A percentile compares a stretch with the other conserved stretches of the same genome.
Evolutionary conservation across 2,329 filamentous ascomycete genomes (phyloP).

Genomic region (Diaporthe sp.): DNA sequence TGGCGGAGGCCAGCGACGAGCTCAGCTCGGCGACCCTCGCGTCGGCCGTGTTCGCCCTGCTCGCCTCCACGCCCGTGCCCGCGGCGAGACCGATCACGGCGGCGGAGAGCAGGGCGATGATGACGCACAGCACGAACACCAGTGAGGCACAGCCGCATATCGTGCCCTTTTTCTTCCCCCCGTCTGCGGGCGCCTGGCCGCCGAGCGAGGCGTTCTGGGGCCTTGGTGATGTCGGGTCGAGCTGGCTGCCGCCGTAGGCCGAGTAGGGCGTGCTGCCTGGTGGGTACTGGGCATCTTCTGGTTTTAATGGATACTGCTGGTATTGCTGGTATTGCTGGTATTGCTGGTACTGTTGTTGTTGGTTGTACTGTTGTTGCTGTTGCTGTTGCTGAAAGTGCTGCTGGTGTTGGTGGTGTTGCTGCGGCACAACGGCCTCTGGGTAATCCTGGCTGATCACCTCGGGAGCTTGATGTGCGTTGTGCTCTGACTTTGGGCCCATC

Average conservation of each 20-base stretch:
- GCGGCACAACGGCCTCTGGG: constrained; percentile 26
- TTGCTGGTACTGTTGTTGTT: constrained; percentile 9
- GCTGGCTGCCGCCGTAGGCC: constrained; percentile 30
- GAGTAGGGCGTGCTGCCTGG: constrained; percentile 20
- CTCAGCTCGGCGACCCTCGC: constrained; percentile 44
- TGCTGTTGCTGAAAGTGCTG: constrained; percentile 3
- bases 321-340: constrained; percentile 26
- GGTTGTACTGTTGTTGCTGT: background rate
- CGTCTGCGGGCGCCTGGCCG: background rate
- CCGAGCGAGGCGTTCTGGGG: background rate
- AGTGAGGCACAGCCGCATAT: constrained; percentile 50
- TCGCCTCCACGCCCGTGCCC: constrained; percentile 54
- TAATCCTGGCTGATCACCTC: constrained; percentile 25
- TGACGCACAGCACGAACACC: constrained; percentile 53
- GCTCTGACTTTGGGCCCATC: constrained; percentile 24
- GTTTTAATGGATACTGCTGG: constrained; percentile 25
- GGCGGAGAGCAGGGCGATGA: constrained; percentile 51
- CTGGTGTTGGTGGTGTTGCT: constrained; percentile 8
- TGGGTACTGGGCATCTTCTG: constrained; percentile 18
- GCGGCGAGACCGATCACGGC: constrained; percentile 57
- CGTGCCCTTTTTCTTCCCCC: constrained; percentile 26
- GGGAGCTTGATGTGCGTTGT: constrained; percentile 31
- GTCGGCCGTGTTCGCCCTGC: constrained; percentile 50
- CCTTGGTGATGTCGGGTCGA: constrained; percentile 26
- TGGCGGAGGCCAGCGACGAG: constrained; percentile 38